Evolutionary conservation across 2,329 filamentous ascomycete genomes (phyloP).

Genomic region (Intubia oerlemansii): DNA sequence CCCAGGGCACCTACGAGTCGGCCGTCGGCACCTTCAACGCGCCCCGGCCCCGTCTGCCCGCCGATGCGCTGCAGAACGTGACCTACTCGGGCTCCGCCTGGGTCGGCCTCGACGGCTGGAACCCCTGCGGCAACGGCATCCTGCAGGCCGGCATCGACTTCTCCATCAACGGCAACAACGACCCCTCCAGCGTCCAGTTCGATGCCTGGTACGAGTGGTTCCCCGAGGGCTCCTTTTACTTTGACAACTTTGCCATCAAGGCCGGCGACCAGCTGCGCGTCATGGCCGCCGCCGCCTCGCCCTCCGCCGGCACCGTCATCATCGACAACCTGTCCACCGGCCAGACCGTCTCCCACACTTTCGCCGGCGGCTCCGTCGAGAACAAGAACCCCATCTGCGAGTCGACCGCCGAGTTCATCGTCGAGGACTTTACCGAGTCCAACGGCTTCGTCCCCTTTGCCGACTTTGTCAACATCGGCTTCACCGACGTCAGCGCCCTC

Average conservation of each 20-base stretch:
- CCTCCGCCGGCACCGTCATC: constrained; percentile 8
- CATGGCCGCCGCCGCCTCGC: constrained; percentile 17
- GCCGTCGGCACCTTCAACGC: constrained; percentile 11
- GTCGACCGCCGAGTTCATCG: constrained; percentile 13
- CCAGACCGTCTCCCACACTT: constrained; percentile 23
- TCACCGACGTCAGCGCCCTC: constrained; percentile 18
- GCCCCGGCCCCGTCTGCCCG: constrained; percentile 9
- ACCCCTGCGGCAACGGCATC: constrained; percentile 9
- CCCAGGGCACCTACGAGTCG: constrained; percentile 3
- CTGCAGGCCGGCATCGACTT: constrained; percentile 13
- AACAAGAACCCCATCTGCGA: constrained; percentile 9
- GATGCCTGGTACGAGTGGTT: constrained; percentile 15
- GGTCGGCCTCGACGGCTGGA: constrained; percentile 14
- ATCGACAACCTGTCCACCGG: constrained; percentile 17
- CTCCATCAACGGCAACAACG: constrained; percentile 2
- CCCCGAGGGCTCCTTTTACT: constrained; percentile 11
- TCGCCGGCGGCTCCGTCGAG: constrained; percentile 16
- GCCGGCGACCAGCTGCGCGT: constrained; percentile 11
- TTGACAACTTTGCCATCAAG: constrained; percentile 10
- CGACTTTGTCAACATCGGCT: constrained; percentile 15
- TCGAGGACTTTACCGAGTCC: constrained; percentile 12
- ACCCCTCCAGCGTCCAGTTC: constrained; percentile 3
- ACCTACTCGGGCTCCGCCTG: constrained; percentile 12
- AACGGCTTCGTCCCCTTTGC: constrained; percentile 10
- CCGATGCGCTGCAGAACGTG: constrained; percentile 5